These are phyloP conservation scores for Colletotrichum godetiae DNA, from an alignment of 2,329 filamentous ascomycete species.

Conservation along the genomic window DNA sequence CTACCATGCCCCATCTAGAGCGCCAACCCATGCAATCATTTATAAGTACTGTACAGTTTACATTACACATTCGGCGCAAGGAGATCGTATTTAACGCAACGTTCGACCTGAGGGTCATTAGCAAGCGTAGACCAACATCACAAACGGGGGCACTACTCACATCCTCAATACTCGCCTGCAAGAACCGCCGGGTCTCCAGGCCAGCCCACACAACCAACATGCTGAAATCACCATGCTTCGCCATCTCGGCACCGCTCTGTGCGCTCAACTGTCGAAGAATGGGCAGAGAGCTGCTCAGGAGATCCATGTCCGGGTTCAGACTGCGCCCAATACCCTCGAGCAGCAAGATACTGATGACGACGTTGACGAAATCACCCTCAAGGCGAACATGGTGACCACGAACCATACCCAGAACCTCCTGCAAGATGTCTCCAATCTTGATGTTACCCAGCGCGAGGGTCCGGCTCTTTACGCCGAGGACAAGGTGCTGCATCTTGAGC, in stretches of 20 bases:
- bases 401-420: constrained; percentile 92
- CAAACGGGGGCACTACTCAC: constrained; percentile 59
- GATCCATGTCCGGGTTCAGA: constrained; percentile 86
- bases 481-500: constrained; percentile 95
- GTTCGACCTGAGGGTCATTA: constrained; percentile 71
- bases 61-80: constrained; percentile 84
- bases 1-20: constrained; percentile 13
- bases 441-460: constrained; percentile 94
- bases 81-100: constrained; percentile 90
- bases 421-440: constrained; percentile 94
- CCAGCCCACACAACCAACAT: constrained; percentile 95
- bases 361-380: constrained; percentile 98
- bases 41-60: constrained; percentile 30
- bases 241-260: constrained; percentile 76
- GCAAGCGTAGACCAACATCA: constrained; percentile 16
- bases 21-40: constrained; percentile 27
- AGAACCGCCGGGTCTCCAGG: constrained; percentile 86
- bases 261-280: constrained; percentile 90
- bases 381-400: constrained; percentile 90
- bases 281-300: constrained; percentile 87
- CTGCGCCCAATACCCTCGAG: constrained; percentile 93
- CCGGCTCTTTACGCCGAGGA: constrained; percentile 87
- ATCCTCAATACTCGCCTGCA: constrained; percentile 91
- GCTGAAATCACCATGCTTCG: constrained; percentile 79
- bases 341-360: constrained; percentile 93